Percentiles rank a stretch among this genome's conserved stretches.
phyloP scores from a whole-genome alignment of 148 eudicot genomes.

The Camellia lanceoleosa region DNA sequence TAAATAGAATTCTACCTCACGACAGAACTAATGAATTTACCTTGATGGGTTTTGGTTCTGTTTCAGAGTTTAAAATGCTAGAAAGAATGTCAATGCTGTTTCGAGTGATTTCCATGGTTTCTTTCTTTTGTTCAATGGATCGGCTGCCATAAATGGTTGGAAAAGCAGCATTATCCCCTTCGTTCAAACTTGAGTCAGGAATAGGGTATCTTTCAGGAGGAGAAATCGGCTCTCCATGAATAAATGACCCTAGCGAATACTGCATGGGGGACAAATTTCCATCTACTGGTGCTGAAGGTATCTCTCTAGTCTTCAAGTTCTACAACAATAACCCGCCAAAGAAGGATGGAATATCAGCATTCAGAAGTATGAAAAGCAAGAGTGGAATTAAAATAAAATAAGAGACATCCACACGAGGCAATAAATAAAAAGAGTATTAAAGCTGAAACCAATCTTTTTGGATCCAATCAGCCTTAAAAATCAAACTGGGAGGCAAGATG shows the following conservation, averaged over 20 bases:
- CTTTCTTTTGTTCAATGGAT: slow-evolving; percentile 77
- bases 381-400: not conserved
- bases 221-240: slow-evolving; percentile 40
- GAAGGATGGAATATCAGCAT: slow-evolving; percentile 2
- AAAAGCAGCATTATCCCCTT: slow-evolving; percentile 25
- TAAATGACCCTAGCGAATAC: slow-evolving; percentile 53
- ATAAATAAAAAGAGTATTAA: not conserved
- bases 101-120: slow-evolving; percentile 63
- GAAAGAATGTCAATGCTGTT: slow-evolving; percentile 87
- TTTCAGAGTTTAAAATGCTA: slow-evolving; percentile 67
- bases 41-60: slow-evolving; percentile 57
- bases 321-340: slow-evolving; percentile 26
- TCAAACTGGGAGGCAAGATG: not conserved
- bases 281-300: slow-evolving; percentile 38
- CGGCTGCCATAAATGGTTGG: slow-evolving; percentile 39
- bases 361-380: not conserved
- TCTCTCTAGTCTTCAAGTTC: slow-evolving; percentile 58
- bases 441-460: not conserved
- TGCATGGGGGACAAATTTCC: slow-evolving; percentile 44
- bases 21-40: slow-evolving; percentile 28
- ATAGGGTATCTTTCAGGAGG: slow-evolving; percentile 72
- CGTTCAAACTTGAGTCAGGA: slow-evolving; percentile 43
- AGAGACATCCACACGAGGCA: not conserved
- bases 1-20: not conserved
- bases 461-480: not conserved